Base-by-base conservation (phyloP, 2,329 filamentous ascomycete genomes). In the Ascocoryne sarcoides region DNA sequence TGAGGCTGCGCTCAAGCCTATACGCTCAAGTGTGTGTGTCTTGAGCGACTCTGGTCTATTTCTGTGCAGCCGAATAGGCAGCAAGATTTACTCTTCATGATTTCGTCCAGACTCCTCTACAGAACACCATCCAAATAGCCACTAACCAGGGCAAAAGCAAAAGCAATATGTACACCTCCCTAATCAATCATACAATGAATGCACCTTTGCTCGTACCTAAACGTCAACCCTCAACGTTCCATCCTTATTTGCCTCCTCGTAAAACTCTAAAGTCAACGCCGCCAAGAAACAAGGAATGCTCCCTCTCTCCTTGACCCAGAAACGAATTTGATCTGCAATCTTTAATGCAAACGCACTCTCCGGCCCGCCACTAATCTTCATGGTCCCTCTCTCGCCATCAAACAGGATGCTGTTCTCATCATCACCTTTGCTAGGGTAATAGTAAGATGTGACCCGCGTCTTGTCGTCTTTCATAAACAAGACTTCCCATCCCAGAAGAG, bases 401-500 rank as follows among this genome's bases (percentile, higher is more conserved):
- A 95, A 95, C 0, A 95, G 78, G 45, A 83, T 81, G 42, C 73
- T 78, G 51, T 82, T 81, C 60, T 82, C 79, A 14, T 84, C 77
- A 5, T 71, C 59, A 60, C 76, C 65, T 46, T 64, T 62, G 2
- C 76, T 80, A 0, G 88, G 82, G 58, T 84, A 84, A 58, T 90
- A 93, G 50, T 90, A 83, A 44, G 75, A 83, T 40, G 90, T 93
- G 16, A 95, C 86, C 21, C 87, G 82, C 64, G 95, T 93, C 56
- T 94, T 90, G 31, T 92, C 92, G 60, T 95, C 95, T n/a, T 89
- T 88, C 60, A 95, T 82, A 60, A 98, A 96, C 21, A 92, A 88
- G 10, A 96, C 78, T 39, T 90, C 90, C 83, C 89, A 98, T 0
- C 92, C 92, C 0, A 98, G 73, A 1, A 95, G 82, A 15, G 81